Conservation (phyloP, 176 grass and related monocot species). For the Aegilops tauschii region DNA sequence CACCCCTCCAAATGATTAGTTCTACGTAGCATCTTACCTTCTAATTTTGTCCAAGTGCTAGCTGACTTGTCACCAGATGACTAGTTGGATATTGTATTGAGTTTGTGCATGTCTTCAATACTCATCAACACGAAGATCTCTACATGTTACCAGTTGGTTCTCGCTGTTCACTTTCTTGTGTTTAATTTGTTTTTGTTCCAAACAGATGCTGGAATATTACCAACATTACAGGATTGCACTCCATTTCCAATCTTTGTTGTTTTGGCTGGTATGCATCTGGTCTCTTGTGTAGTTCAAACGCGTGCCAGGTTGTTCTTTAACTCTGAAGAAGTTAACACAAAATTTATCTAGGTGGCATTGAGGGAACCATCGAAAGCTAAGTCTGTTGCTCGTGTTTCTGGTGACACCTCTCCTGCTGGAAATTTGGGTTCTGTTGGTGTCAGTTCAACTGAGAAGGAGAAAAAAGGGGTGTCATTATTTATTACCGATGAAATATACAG, state of each 20-base stretch:
- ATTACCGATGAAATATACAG: constrained; percentile 82
- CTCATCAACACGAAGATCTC: background rate
- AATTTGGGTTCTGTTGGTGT: constrained; percentile 42
- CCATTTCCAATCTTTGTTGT: constrained; percentile 96
- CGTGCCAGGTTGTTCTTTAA: constrained; percentile 10
- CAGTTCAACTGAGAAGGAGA: constrained; percentile 68
- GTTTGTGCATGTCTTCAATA: constrained; percentile 9
- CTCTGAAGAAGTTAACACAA: constrained; percentile 27
- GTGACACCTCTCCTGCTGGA: constrained; percentile 49
- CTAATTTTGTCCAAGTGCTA: constrained; percentile 11
- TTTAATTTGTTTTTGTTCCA: constrained; percentile 36
- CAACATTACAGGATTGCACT: constrained; percentile 77
- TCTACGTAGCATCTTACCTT: constrained; percentile 6
- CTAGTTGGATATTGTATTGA: constrained; percentile 18
- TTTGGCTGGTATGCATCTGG: constrained; percentile 83
- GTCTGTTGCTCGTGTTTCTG: constrained; percentile 56
- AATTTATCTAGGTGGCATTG: constrained; percentile 59
- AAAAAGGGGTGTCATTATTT: constrained; percentile 63
- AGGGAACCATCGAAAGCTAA: constrained; percentile 90
- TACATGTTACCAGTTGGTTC: background rate
- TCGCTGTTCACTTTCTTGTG: constrained; percentile 12
- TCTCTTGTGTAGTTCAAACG: constrained; percentile 25
- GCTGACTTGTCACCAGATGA: background rate
- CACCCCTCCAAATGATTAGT: constrained; percentile 29
- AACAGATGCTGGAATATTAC: constrained; percentile 98